Evolutionary conservation across 1,284 basidiomycete species (phyloP).

Genomic region (Coniferiporia weirii): DNA sequence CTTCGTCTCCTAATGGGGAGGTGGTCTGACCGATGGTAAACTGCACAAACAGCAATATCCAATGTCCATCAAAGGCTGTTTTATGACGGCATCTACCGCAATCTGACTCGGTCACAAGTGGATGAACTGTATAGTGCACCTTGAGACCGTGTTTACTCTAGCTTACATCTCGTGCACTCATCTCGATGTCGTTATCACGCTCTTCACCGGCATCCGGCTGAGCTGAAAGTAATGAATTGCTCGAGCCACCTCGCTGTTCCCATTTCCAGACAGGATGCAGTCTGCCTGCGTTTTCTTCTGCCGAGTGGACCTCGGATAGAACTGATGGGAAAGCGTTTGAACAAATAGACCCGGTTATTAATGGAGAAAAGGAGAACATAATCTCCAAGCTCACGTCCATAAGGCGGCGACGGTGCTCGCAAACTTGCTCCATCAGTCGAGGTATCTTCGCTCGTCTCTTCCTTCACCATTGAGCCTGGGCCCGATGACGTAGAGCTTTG

Average conservation of each 20-base stretch:
- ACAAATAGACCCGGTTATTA: too few relatives aligned
- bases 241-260: slow-evolving; percentile 6
- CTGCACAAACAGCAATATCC: neutral
- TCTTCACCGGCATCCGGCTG: neutral
- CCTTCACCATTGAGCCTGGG: neutral
- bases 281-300: neutral
- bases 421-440: neutral
- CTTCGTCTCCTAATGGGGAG: too few relatives aligned
- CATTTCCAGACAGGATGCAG: slow-evolving; percentile 19
- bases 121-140: neutral
- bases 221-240: neutral
- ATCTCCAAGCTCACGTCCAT: neutral
- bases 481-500: neutral
- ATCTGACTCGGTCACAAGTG: neutral
- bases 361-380: too few relatives aligned
- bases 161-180: neutral
- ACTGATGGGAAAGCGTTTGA: neutral
- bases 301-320: neutral
- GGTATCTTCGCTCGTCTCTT: neutral
- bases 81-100: too few relatives aligned
- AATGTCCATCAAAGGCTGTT: neutral
- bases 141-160: neutral
- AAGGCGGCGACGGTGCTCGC: neutral
- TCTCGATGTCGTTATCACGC: neutral
- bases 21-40: too few relatives aligned